phyloP scores from a whole-genome alignment of 2,329 filamentous ascomycete genomes.

The Phyllachora maydis region DNA sequence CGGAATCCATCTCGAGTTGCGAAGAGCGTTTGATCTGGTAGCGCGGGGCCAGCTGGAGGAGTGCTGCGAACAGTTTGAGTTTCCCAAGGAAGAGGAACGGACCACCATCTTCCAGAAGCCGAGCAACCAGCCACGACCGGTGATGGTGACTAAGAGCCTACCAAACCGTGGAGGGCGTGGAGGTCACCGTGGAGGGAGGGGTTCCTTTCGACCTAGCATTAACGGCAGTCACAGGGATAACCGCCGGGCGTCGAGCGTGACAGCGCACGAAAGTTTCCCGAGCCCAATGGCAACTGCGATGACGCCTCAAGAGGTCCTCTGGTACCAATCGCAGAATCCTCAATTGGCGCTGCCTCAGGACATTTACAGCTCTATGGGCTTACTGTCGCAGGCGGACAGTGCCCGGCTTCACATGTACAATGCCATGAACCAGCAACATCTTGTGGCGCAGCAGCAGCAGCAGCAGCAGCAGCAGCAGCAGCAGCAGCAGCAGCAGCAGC shows the following conservation, averaged over 20 bases:
- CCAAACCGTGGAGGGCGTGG: constrained; percentile 33
- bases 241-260: constrained; percentile 28
- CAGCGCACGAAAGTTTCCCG: constrained; percentile 26
- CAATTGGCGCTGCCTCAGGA: constrained; percentile 18
- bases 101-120: constrained; percentile 39
- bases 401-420: no score
- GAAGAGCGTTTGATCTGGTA: constrained; percentile 70
- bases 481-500: constrained; percentile 20
- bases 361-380: no score
- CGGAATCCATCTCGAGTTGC: constrained; percentile 74
- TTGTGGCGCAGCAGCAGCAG: no score
- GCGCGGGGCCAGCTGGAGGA: constrained; percentile 59
- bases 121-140: constrained; percentile 28
- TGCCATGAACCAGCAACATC: background rate
- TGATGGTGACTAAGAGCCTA: constrained; percentile 36
- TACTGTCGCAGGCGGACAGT: no score
- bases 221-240: constrained; percentile 21
- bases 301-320: constrained; percentile 22
- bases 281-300: constrained; percentile 19
- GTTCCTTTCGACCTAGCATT: no score
- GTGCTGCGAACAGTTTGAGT: constrained; percentile 75
- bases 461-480: constrained; percentile 15
- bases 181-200: no score
- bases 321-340: constrained; percentile 24
- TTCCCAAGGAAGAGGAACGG: constrained; percentile 60